Evolutionary conservation across 78 protist genomes (phyloP).

Genomic region (Tieghemostelium lacteum): DNA sequence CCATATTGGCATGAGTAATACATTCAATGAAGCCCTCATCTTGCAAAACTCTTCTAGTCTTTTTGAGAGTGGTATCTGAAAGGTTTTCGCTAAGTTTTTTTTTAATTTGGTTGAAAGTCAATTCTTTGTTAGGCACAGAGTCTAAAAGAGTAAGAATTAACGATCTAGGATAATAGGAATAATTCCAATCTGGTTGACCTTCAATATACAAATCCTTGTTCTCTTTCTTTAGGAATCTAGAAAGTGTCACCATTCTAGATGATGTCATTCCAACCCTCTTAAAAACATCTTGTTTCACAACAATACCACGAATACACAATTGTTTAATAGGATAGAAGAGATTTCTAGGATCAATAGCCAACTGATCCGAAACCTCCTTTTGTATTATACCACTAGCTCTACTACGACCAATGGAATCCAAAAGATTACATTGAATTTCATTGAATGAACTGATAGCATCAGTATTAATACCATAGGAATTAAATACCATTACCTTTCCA

Average conservation of each 20-base stretch:
- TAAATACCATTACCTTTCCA: background rate
- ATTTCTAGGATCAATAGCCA: conserved; percentile 19
- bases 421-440: background rate
- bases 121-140: background rate
- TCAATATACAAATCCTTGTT: too few relatives aligned
- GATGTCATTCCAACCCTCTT: too few relatives aligned
- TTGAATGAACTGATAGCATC: background rate
- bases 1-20: too few relatives aligned
- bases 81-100: too few relatives aligned
- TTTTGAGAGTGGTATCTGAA: background rate
- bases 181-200: too few relatives aligned
- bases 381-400: conserved; percentile 1
- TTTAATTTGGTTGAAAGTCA: background rate
- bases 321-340: conserved; percentile 13
- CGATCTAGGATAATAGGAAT: background rate
- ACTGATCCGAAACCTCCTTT: conserved; percentile 2
- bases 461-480: background rate
- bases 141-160: background rate
- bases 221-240: too few relatives aligned
- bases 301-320: conserved; percentile 2
- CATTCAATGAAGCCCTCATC: background rate
- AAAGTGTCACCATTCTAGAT: too few relatives aligned
- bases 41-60: background rate
- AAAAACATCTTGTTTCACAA: background rate
- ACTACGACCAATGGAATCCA: background rate